Evolutionary conservation across 1,284 basidiomycete genomes (phyloP).

Genomic region (Tremellales sp.): DNA sequence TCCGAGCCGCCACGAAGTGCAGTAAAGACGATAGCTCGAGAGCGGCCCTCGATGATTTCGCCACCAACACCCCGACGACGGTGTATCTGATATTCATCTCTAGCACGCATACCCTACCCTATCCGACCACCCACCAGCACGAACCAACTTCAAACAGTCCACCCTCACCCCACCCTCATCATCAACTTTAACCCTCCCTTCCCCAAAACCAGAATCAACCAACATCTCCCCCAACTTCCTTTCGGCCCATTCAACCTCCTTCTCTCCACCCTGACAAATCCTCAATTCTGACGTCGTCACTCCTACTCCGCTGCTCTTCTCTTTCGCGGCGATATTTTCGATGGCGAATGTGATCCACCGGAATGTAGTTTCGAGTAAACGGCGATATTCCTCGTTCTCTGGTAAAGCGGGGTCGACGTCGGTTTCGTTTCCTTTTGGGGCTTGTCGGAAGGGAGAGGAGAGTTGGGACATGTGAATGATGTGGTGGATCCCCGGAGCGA

Average conservation of each 20-base stretch:
- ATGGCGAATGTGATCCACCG: neutral
- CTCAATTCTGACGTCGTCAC: neutral
- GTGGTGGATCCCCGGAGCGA: neutral
- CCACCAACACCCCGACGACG: too few relatives aligned
- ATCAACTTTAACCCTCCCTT: neutral
- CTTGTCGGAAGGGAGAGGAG: neutral
- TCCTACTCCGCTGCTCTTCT: neutral
- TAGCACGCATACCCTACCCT: too few relatives aligned
- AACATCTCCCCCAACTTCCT: neutral
- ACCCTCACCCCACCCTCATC: too few relatives aligned
- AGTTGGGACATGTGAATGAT: neutral
- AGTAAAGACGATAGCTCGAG: too few relatives aligned
- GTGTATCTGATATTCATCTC: too few relatives aligned
- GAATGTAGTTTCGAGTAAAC: too few relatives aligned
- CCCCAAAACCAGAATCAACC: neutral
- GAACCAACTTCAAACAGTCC: neutral
- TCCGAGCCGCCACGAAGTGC: too few relatives aligned
- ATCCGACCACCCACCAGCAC: too few relatives aligned
- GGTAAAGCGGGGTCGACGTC: too few relatives aligned
- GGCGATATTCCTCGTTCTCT: too few relatives aligned
- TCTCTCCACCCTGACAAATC: neutral
- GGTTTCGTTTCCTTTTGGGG: neutral
- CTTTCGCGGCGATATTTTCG: neutral
- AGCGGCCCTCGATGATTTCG: too few relatives aligned
- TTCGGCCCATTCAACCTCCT: neutral